Percentiles rank a stretch among this genome's conserved stretches.
Conservation (phyloP, 192 early-diverging fungal species). For the Mortierella hygrophila region DNA sequence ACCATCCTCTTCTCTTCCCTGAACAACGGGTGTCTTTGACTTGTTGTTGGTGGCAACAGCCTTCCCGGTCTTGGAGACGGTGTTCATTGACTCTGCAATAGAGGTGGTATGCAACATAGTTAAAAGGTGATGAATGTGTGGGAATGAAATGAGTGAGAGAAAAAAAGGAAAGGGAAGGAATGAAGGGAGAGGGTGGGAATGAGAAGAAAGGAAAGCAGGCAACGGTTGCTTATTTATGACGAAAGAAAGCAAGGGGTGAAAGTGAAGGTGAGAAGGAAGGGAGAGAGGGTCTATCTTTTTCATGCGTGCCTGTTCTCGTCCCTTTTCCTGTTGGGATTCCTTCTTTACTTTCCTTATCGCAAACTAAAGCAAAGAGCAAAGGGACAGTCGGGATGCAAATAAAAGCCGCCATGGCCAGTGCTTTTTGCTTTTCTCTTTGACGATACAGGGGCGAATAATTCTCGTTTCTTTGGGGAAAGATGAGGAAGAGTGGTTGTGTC, state of each 20-base stretch:
- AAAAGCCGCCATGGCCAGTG: constrained; percentile 6
- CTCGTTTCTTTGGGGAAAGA: background rate
- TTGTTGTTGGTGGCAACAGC: background rate
- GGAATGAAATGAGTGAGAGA: background rate
- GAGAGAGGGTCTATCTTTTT: background rate
- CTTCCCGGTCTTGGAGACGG: background rate
- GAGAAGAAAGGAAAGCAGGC: background rate
- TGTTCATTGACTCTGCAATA: background rate
- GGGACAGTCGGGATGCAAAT: background rate
- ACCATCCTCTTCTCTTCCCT: constrained; percentile 58
- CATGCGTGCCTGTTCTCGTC: background rate
- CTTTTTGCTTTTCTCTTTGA: background rate
- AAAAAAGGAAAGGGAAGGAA: background rate
- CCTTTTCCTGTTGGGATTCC: background rate
- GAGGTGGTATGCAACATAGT: constrained; percentile 5
- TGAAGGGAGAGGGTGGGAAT: background rate
- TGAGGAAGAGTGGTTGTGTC: background rate
- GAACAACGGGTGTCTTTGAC: background rate
- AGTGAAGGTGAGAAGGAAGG: background rate
- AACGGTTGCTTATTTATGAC: background rate
- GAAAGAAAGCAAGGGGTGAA: background rate
- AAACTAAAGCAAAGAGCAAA: background rate
- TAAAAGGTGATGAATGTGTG: background rate
- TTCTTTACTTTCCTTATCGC: background rate
- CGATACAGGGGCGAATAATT: background rate